Percentiles rank a stretch among this genome's conserved stretches.
Evolutionary conservation across 768 basidiomycete species (phyloP).

Genomic region (Coprinellus micaceus): DNA sequence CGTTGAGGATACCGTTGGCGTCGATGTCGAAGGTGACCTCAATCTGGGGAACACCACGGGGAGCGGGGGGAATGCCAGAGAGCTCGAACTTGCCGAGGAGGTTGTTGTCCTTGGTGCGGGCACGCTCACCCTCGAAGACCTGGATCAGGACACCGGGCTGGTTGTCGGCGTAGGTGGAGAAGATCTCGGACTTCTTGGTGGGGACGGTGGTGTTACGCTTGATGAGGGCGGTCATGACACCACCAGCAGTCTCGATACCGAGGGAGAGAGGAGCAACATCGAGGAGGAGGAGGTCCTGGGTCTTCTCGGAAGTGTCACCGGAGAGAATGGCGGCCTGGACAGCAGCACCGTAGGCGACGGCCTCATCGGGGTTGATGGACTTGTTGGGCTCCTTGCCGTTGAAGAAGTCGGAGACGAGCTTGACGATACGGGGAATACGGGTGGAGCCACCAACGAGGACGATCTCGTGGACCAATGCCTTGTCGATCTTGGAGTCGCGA

Average conservation of each 20-base stretch:
- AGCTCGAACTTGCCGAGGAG: conserved; percentile 98
- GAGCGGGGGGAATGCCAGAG: conserved; percentile 92
- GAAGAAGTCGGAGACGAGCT: conserved; percentile 98
- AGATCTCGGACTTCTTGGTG: conserved; percentile 97
- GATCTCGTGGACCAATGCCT: conserved; percentile 92
- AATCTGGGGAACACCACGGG: conserved; percentile 95
- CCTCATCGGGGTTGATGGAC: conserved; percentile 99
- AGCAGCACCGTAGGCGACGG: conserved; percentile 97
- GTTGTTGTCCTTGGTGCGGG: conserved; percentile 98
- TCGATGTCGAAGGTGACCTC: conserved; percentile 99
- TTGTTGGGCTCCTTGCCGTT: conserved; percentile 98
- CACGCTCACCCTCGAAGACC: conserved; percentile 97
- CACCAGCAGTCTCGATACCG: conserved; percentile 98
- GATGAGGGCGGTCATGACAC: conserved; percentile 98
- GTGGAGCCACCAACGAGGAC: conserved; percentile 98
- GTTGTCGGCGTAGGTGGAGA: conserved; percentile 98
- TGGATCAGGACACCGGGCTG: conserved; percentile 98
- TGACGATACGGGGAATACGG: conserved; percentile 95
- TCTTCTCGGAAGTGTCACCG: conserved; percentile 97
- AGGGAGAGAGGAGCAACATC: conserved; percentile 88
- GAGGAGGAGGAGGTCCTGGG: conserved; percentile 91
- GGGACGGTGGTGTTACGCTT: conserved; percentile 98
- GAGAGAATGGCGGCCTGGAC: conserved; percentile 98
- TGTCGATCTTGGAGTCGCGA: conserved; percentile 97
- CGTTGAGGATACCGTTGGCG: conserved; percentile 94